Percentiles rank a stretch among this genome's conserved stretches.
phyloP scores from a whole-genome alignment of 805 yeast genomes.

The Wickerhamiella dianesei region DNA sequence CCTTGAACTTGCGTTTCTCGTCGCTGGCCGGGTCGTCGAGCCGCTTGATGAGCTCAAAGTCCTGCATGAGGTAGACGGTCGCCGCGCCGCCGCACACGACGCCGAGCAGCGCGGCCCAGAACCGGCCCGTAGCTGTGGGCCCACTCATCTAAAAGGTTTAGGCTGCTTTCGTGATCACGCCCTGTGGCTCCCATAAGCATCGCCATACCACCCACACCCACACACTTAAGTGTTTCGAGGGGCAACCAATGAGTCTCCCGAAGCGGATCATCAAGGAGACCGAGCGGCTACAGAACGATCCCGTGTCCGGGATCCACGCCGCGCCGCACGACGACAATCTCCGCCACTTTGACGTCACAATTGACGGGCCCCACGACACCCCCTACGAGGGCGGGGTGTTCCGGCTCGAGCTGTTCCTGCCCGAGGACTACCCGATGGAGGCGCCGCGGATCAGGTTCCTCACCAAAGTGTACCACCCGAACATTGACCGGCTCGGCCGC shows the following conservation, averaged over 20 bases:
- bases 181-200: too few relatives aligned
- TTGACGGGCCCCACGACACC: constrained; percentile 81
- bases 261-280: constrained; percentile 95
- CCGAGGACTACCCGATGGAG: constrained; percentile 97
- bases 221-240: too few relatives aligned
- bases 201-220: too few relatives aligned
- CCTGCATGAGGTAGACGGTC: constrained; percentile 19
- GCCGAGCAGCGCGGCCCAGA: constrained; percentile 21
- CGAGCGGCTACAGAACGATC: constrained; percentile 80
- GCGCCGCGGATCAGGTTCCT: constrained; percentile 92
- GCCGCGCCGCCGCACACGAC: constrained; percentile 18
- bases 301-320: constrained; percentile 93
- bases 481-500: constrained; percentile 87
- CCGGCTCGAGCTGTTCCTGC: constrained; percentile 72
- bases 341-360: constrained; percentile 81
- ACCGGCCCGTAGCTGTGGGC: constrained; percentile 21
- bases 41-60: constrained; percentile 22
- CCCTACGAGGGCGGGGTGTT: constrained; percentile 77
- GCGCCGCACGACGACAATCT: constrained; percentile 88
- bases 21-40: constrained; percentile 21
- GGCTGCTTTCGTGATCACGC: background rate
- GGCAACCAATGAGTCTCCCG: constrained; percentile 45
- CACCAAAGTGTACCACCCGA: constrained; percentile 92
- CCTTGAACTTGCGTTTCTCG: constrained; percentile 20
- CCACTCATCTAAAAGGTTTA: constrained; percentile 3